A percentile compares a stretch with the other conserved stretches of the same genome.
These are phyloP conservation scores for Coniferiporia sulphurascens DNA, from an alignment of 1,284 basidiomycete genomes.

Conservation along the genomic window DNA sequence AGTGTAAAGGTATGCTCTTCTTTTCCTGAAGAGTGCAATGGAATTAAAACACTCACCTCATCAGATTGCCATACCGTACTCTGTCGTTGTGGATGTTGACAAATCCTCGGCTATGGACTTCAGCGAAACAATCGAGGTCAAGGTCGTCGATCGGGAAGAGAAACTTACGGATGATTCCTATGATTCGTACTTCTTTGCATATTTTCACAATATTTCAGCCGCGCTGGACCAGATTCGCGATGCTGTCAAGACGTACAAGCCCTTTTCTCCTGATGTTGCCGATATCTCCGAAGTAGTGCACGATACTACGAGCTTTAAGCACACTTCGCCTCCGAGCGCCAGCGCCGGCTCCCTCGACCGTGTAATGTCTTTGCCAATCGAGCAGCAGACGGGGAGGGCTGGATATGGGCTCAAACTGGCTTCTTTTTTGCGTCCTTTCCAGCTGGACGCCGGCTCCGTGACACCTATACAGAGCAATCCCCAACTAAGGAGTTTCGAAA, in stretches of 20 bases:
- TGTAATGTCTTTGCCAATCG: background rate
- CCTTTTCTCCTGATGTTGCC: background rate
- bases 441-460: slow-evolving; percentile 2
- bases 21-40: background rate
- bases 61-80: slow-evolving; percentile 91
- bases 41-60: background rate
- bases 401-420: slow-evolving; percentile 13
- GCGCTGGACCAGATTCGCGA: slow-evolving; percentile 79
- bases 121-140: slow-evolving; percentile 90
- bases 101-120: slow-evolving; percentile 87
- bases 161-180: slow-evolving; percentile 49
- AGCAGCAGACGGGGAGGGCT: background rate
- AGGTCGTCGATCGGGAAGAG: slow-evolving; percentile 81
- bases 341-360: slow-evolving; percentile 1
- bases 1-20: slow-evolving; percentile 70
- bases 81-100: slow-evolving; percentile 84
- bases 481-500: background rate
- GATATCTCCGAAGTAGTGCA: slow-evolving; percentile 13
- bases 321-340: background rate
- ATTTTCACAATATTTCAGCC: slow-evolving; percentile 74
- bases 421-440: slow-evolving; percentile 15
- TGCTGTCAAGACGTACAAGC: slow-evolving; percentile 50
- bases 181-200: slow-evolving; percentile 92
- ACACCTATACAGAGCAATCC: slow-evolving; percentile 1
- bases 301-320: slow-evolving; percentile 14